Conservation (phyloP, 2,329 filamentous ascomycete genomes). For the Cercospora sesami region DNA sequence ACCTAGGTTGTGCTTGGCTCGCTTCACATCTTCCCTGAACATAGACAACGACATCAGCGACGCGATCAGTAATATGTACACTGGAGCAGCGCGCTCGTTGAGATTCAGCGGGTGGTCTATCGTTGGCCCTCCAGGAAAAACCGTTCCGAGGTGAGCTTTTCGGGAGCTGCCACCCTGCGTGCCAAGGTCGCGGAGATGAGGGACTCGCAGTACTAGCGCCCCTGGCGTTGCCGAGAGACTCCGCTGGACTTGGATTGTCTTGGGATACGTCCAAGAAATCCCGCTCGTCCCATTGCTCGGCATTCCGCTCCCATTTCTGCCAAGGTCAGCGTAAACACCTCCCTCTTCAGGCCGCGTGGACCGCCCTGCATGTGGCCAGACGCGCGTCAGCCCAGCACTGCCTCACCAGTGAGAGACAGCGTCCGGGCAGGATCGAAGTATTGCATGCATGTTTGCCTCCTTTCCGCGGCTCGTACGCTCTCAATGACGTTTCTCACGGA, state of each 20-base stretch:
- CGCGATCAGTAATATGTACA: background rate
- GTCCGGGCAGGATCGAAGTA: background rate
- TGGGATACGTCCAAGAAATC: conserved; percentile 13
- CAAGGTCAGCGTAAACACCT: conserved; percentile 5
- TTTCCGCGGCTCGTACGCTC: background rate
- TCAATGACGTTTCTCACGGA: background rate
- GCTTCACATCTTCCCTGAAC: background rate
- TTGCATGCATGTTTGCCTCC: background rate
- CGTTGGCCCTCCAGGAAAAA: background rate
- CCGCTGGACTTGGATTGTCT: conserved; percentile 13
- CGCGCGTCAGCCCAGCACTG: conserved; percentile 19
- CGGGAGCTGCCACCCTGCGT: background rate
- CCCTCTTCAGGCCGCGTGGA: background rate
- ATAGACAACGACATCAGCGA: background rate
- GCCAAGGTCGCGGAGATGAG: conserved; percentile 16
- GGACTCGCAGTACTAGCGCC: conserved; percentile 4
- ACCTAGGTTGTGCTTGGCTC: background rate
- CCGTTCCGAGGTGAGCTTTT: background rate
- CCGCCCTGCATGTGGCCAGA: background rate
- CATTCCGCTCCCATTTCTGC: conserved; percentile 16
- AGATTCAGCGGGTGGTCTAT: too few species aligned
- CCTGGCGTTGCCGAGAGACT: conserved; percentile 8
- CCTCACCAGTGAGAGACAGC: conserved; percentile 1
- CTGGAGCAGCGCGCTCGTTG: background rate
- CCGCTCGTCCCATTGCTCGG: conserved; percentile 19